A percentile compares a stretch with the other conserved stretches of the same genome.
phyloP scores from a whole-genome alignment of 345 rosid species.

The Gynandropsis gynandra region DNA sequence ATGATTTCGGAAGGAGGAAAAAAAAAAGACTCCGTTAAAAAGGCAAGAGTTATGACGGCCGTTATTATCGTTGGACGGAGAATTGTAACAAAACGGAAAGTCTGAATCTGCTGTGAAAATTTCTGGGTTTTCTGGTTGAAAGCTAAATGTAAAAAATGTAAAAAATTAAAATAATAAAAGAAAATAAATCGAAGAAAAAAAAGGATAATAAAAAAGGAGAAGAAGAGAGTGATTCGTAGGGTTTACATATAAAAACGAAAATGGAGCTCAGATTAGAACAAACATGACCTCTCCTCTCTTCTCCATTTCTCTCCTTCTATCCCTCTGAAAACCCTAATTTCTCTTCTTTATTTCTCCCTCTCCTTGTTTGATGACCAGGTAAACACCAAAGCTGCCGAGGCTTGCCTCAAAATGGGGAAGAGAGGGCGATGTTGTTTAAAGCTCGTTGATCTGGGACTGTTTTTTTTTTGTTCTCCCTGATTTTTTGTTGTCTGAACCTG shows the following conservation, averaged over 20 bases:
- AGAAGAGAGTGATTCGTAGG: conserved; percentile 9
- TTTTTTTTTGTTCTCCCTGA: background rate
- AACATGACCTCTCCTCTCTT: conserved; percentile 16
- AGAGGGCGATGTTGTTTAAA: background rate
- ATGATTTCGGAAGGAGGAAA: too few species aligned
- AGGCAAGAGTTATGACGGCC: too few species aligned
- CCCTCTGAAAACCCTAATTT: conserved; percentile 26
- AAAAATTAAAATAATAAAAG: too few species aligned
- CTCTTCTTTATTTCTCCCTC: conserved; percentile 12
- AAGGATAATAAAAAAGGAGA: too few species aligned
- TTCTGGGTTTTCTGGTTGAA: too few species aligned
- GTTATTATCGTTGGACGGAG: too few species aligned
- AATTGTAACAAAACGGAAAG: too few species aligned
- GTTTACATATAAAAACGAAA: conserved; percentile 28
- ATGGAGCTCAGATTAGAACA: conserved; percentile 22
- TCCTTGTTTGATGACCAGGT: conserved; percentile 13
- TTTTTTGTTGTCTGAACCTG: conserved; percentile 1
- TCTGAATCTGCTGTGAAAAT: too few species aligned
- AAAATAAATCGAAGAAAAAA: too few species aligned
- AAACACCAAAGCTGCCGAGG: conserved; percentile 17
- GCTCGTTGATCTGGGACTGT: conserved; percentile 5
- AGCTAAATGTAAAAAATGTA: too few species aligned
- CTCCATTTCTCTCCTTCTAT: conserved; percentile 14
- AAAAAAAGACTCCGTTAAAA: too few species aligned
- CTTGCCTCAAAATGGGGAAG: conserved; percentile 1